These are phyloP conservation scores for Aegilops bicornis DNA, from an alignment of 176 grass and related monocot species.

Conservation along the genomic window DNA sequence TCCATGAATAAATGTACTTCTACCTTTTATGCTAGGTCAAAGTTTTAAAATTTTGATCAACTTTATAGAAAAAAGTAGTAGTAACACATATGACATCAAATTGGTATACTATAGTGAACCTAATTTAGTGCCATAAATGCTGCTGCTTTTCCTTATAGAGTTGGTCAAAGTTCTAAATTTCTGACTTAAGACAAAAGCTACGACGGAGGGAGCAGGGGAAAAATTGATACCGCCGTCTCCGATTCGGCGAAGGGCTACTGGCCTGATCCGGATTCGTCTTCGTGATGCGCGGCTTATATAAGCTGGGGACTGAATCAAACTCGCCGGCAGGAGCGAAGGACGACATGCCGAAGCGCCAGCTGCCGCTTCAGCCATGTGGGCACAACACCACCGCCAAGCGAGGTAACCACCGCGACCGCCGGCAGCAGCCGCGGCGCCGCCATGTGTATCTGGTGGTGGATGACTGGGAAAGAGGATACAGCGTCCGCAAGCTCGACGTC, in stretches of 20 bases:
- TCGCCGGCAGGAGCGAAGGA: not conserved
- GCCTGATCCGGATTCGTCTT: not conserved
- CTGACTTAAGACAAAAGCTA: too few species aligned
- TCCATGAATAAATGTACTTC: too few species aligned
- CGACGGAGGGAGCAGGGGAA: too few species aligned
- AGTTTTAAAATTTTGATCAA: too few species aligned
- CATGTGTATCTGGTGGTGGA: conserved; percentile 15
- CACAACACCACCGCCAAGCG: not conserved
- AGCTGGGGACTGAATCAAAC: not conserved
- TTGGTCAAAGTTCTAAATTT: too few species aligned
- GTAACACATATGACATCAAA: too few species aligned
- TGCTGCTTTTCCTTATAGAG: too few species aligned
- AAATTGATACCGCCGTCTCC: not conserved
- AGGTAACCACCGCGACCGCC: not conserved
- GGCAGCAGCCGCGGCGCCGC: not conserved
- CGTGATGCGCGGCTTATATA: not conserved
- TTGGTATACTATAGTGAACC: too few species aligned
- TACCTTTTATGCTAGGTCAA: too few species aligned
- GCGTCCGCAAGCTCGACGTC: not conserved
- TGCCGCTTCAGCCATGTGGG: not conserved
- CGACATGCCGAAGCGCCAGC: not conserved
- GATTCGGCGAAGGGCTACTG: not conserved
- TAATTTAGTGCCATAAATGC: too few species aligned
- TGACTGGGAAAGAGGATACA: conserved; percentile 19
- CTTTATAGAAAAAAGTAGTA: too few species aligned